Base-by-base conservation (phyloP, 257 asterid genomes). In the Handroanthus guayacan region DNA sequence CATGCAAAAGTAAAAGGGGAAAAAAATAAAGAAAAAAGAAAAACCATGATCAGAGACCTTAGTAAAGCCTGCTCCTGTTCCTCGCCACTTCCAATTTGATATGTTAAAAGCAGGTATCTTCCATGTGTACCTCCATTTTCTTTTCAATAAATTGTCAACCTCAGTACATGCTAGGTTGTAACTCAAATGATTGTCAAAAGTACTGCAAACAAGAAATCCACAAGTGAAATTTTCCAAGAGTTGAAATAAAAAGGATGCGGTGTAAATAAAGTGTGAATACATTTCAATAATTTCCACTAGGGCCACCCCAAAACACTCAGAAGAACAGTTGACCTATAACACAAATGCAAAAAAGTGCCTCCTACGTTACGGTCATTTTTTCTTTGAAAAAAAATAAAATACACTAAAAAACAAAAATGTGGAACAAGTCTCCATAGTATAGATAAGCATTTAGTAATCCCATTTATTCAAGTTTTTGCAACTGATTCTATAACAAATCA, bases 71-170 rank as follows among this genome's bases (percentile, higher is more conserved):
- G 78, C 82, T 78, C 93, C 94, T 11, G 98, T 91, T 85, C 99
- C 99, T 73, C 84, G 85, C 99, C 99, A 95, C 81, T 79, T 75
- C 88, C 95, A 80, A 81, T 82, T 89, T 54, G 90, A 71, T 89
- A 77, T 77, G 80, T 79, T 84, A 76, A 82, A 69, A 75, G 95
- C 92, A 20, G 97, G 94, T 78, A 74, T 72, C 81, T 83, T 89
- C 98, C 98, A 95, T 73, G 85, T 86, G 83, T 88, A 92, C 63
- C 63, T 87, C 92, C 97, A 95, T 78, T 88, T 91, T 77, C 79
- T 87, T 82, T 75, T 71, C 80, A 79, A 51, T 67, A 92, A 72
- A 16, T 75, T 43, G 56, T 86, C 89, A 62, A 79, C 84, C 81
- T 95, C 94, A 47, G 79, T 55, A 61, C 89, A 71, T 37, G 84